Conservation (phyloP, 2,329 filamentous ascomycete species). For the Ceratocystis huliohia region DNA sequence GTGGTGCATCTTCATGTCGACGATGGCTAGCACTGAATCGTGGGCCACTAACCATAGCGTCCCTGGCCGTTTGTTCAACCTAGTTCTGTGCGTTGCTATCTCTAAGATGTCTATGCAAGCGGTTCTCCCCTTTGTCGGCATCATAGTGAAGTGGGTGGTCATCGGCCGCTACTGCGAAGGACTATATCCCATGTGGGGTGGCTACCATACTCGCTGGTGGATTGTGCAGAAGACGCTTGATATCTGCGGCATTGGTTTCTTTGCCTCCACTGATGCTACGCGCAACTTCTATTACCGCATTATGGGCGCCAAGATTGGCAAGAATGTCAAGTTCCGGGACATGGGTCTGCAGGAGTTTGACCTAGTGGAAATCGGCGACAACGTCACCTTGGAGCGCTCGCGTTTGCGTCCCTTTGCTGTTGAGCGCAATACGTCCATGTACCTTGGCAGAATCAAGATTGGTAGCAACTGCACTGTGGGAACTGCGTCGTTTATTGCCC, state of each 20-base stretch:
- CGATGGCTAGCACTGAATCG: conserved; percentile 31
- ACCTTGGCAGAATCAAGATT: conserved; percentile 39
- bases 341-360: conserved; percentile 43
- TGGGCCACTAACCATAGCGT: conserved; percentile 32
- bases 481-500: conserved; percentile 37
- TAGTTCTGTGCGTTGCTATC: conserved; percentile 35
- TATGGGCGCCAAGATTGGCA: conserved; percentile 42
- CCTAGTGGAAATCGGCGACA: conserved; percentile 41
- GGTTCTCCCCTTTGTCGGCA: conserved; percentile 36
- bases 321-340: conserved; percentile 35
- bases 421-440: conserved; percentile 47
- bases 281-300: conserved; percentile 37
- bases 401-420: conserved; percentile 41
- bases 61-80: conserved; percentile 36
- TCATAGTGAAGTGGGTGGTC: conserved; percentile 41
- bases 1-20: conserved; percentile 41
- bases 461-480: conserved; percentile 38
- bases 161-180: conserved; percentile 42
- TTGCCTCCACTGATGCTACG: conserved; percentile 31
- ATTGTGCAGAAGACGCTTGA: conserved; percentile 41
- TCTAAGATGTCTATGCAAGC: conserved; percentile 31
- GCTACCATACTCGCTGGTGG: conserved; percentile 48
- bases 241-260: conserved; percentile 37
- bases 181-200: conserved; percentile 47
- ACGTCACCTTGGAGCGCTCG: conserved; percentile 36